phyloP scores from a whole-genome alignment of 2,329 filamentous ascomycete genomes.

The Ophiostoma ulmi region DNA sequence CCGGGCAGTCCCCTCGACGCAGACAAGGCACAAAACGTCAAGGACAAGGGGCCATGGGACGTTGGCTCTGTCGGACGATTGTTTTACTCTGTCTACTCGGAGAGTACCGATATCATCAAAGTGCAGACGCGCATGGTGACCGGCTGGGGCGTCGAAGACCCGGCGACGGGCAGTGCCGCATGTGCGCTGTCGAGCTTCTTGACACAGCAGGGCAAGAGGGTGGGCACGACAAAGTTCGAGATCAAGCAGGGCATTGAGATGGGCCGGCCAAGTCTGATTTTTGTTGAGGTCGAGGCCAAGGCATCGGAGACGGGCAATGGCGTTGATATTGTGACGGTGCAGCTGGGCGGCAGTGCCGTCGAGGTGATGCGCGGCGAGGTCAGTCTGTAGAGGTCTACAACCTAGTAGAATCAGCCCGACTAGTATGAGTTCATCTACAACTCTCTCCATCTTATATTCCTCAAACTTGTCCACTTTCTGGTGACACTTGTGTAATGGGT shows the following conservation, averaged over 20 bases:
- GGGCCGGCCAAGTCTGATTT: constrained; percentile 52
- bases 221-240: constrained; percentile 38
- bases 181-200: constrained; percentile 53
- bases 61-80: constrained; percentile 51
- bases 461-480: background rate
- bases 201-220: constrained; percentile 38
- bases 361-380: constrained; percentile 33
- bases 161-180: constrained; percentile 59
- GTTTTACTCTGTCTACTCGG: constrained; percentile 49
- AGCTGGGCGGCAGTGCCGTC: constrained; percentile 32
- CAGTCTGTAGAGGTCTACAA: constrained; percentile 5
- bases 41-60: constrained; percentile 52
- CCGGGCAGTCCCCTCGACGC: constrained; percentile 38
- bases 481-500: background rate
- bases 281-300: constrained; percentile 39
- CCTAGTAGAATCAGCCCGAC: too few species aligned
- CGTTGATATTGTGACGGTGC: constrained; percentile 30
- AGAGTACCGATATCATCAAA: background rate
- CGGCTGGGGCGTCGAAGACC: constrained; percentile 47
- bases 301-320: constrained; percentile 12
- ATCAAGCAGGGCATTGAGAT: constrained; percentile 65
- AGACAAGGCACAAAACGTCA: constrained; percentile 32
- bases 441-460: too few species aligned
- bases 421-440: too few species aligned
- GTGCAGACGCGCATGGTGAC: constrained; percentile 59